Percentiles rank a stretch among this genome's conserved stretches.
These are phyloP conservation scores for Colletotrichum musae DNA, from an alignment of 2,329 filamentous ascomycete species.

Conservation along the genomic window DNA sequence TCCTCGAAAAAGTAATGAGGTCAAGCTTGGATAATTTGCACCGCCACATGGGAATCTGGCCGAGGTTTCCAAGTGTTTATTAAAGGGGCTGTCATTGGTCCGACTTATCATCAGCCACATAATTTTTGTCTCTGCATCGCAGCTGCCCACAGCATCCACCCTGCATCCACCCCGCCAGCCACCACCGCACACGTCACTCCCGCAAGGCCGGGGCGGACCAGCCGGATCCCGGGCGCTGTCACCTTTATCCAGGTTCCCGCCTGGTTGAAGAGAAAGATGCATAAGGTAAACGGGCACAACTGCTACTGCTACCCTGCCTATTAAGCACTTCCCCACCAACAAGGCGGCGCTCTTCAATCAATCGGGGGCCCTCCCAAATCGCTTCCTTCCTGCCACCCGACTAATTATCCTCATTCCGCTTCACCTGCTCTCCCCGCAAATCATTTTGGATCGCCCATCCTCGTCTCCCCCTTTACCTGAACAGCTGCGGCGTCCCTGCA, in stretches of 20 bases:
- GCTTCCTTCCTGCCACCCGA: conserved; percentile 25
- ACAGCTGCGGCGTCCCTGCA: background rate
- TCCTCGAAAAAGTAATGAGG: conserved; percentile 40
- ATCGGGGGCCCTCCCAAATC: background rate
- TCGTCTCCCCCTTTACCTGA: background rate
- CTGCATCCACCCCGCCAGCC: conserved; percentile 40
- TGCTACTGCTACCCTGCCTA: conserved; percentile 10
- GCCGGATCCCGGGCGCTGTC: conserved; percentile 35
- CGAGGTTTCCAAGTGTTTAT: conserved; percentile 11
- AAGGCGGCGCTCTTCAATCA: conserved; percentile 21
- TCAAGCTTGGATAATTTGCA: conserved; percentile 41
- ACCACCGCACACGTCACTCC: conserved; percentile 43
- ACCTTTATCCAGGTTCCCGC: conserved; percentile 39
- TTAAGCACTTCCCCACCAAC: conserved; percentile 39
- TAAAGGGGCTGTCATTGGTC: background rate
- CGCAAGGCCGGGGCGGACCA: conserved; percentile 27
- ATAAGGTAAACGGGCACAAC: conserved; percentile 26
- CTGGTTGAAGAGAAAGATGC: conserved; percentile 33
- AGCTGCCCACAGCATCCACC: conserved; percentile 15
- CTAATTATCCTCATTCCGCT: conserved; percentile 19
- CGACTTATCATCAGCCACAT: conserved; percentile 37
- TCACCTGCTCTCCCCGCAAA: conserved; percentile 14
- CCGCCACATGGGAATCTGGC: conserved; percentile 34
- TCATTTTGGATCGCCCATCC: conserved; percentile 18
- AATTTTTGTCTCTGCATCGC: conserved; percentile 17